A percentile compares a stretch with the other conserved stretches of the same genome.
Conservation (phyloP, 2,329 filamentous ascomycete genomes). For the Epichloe sylvatica region DNA sequence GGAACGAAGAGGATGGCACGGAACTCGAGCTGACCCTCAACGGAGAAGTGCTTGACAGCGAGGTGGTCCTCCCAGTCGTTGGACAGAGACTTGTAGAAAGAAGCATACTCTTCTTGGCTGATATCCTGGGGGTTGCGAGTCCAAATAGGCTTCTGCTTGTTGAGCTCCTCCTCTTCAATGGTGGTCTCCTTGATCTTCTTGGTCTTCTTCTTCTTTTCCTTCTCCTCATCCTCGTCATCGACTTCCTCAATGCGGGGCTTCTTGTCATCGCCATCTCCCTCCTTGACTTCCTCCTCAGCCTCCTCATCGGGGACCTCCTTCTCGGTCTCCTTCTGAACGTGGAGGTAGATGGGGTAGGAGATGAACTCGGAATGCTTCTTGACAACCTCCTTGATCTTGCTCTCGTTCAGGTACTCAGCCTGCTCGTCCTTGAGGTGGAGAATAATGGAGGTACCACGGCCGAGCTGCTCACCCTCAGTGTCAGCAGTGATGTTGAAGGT, state of each 20-base stretch:
- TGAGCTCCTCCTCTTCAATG: conserved; percentile 98
- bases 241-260: conserved; percentile 93
- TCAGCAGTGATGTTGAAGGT: conserved; percentile 90
- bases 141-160: conserved; percentile 99
- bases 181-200: conserved; percentile 99
- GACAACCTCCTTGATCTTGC: conserved; percentile 99
- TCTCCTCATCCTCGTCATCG: conserved; percentile 69
- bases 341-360: conserved; percentile 99
- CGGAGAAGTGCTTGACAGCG: conserved; percentile 99
- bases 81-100: conserved; percentile 99
- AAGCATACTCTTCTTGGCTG: conserved; percentile 86
- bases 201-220: conserved; percentile 91
- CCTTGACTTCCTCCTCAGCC: conserved; percentile 51
- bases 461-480: conserved; percentile 78
- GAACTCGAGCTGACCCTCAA: conserved; percentile 99
- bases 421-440: conserved; percentile 99
- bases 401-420: conserved; percentile 94
- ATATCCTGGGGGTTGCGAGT: conserved; percentile 96
- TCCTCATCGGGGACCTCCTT: conserved; percentile 97
- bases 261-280: conserved; percentile 72
- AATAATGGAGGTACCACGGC: conserved; percentile 94
- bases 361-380: conserved; percentile 99
- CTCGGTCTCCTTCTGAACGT: conserved; percentile 98
- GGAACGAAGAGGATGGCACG: conserved; percentile 98
- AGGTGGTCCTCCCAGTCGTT: conserved; percentile 99